Base-by-base conservation (phyloP, 768 basidiomycete genomes). In the Lactarius psammicola region DNA sequence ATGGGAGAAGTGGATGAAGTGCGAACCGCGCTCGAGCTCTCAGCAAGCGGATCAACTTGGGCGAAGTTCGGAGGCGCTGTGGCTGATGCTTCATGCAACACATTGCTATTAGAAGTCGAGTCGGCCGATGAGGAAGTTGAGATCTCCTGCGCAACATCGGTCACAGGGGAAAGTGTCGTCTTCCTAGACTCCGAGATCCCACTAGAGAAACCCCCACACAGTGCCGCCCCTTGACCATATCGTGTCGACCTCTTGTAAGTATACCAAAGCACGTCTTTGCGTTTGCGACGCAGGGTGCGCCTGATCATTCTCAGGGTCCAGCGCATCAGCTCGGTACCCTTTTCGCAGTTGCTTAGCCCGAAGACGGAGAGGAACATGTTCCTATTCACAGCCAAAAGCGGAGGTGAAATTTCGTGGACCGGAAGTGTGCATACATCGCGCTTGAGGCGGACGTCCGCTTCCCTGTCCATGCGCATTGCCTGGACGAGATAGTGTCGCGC, bases 401-500 rank as follows among this genome's bases (percentile, higher is more conserved):
- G 88, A 1, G 87, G 74, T 8, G 73, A 71, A 26, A 86, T 75
- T 42, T 78, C 71, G 26, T 74, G 68, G 3, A 79, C 42, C 0
- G 72, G 26, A 71, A 60, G 28, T 68, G 68, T 40, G 74, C 74
- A 2, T 80, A 72, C 33, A 74, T 71, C 54, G 70, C 71, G 72
- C 76, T 80, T 31, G 81, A 63, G 64, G 71, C 63, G 74, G 74
- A 66, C 18, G 72, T 75, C 71, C 71, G 65, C 63, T 17, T 69
- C 56, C 28, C 78, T 75, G 64, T 88, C 86, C 44, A 81, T 70
- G 10, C 70, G 64, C 59, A 82, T 79, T 2, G 86, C 85, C 71
- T 87, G 78, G 31, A 82, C 71, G 60, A 87, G 73, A 74, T 90
- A 89, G 75, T 92, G 88, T 49, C 88, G 85, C 18, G 85, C 83